These are phyloP conservation scores for Chrysoporthe cubensis DNA, from an alignment of 2,329 filamentous ascomycete species.

Conservation along the genomic window DNA sequence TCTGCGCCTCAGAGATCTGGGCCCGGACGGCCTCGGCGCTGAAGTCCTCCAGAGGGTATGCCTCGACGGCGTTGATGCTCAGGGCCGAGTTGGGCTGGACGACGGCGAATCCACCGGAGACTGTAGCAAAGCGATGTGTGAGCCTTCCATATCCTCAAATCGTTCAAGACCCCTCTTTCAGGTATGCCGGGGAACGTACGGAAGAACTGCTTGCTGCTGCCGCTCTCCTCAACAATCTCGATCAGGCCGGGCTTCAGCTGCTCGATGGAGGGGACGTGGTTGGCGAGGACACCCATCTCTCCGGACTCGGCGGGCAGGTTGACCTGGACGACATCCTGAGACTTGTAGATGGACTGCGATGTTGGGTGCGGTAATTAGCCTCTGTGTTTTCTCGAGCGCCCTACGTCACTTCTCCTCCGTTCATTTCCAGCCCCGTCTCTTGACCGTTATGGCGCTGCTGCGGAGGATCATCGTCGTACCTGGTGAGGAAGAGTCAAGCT, in stretches of 20 bases:
- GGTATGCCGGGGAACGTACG: slow-evolving; percentile 62
- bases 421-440: background rate
- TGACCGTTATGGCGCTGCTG: background rate
- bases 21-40: slow-evolving; percentile 85
- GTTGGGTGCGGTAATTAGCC: slow-evolving; percentile 56
- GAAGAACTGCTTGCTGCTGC: slow-evolving; percentile 95
- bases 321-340: slow-evolving; percentile 82
- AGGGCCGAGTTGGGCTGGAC: slow-evolving; percentile 93
- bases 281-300: slow-evolving; percentile 99
- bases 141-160: slow-evolving; percentile 10
- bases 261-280: slow-evolving; percentile 98
- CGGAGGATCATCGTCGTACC: slow-evolving; percentile 65
- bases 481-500: slow-evolving; percentile 97
- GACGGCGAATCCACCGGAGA: slow-evolving; percentile 95
- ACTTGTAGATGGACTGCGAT: slow-evolving; percentile 69
- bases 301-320: slow-evolving; percentile 98
- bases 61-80: slow-evolving; percentile 99
- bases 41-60: slow-evolving; percentile 93
- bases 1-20: slow-evolving; percentile 94
- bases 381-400: slow-evolving; percentile 9
- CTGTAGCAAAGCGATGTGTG: slow-evolving; percentile 49
- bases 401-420: slow-evolving; percentile 9
- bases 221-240: slow-evolving; percentile 92
- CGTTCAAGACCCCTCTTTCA: background rate
- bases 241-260: slow-evolving; percentile 96